A percentile compares a stretch with the other conserved stretches of the same genome.
Conservation (phyloP, 805 yeast genomes). For the Kluyveromyces dobzhanskii region DNA sequence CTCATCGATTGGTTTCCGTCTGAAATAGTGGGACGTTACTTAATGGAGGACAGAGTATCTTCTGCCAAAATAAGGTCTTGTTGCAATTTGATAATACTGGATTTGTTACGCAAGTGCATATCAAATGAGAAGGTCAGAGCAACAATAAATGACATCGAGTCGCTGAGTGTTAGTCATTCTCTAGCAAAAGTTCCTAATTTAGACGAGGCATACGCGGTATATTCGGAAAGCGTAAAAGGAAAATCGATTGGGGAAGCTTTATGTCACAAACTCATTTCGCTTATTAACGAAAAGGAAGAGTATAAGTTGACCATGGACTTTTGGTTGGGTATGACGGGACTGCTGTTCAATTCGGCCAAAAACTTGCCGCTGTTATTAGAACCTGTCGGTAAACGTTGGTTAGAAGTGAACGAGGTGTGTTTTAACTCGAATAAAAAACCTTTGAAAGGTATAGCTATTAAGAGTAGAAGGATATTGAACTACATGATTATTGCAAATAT, state of each 20-base stretch:
- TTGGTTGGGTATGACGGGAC: slow-evolving; percentile 24
- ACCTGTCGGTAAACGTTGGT: slow-evolving; percentile 13
- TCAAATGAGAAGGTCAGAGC: slow-evolving; percentile 6
- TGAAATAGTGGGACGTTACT: slow-evolving; percentile 19
- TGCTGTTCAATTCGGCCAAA: slow-evolving; percentile 15
- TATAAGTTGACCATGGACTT: slow-evolving; percentile 22
- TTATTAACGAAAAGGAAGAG: slow-evolving; percentile 13
- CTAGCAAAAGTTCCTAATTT: background rate
- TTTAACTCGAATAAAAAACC: slow-evolving; percentile 8
- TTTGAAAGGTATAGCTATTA: slow-evolving; percentile 15
- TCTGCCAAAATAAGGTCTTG: slow-evolving; percentile 14
- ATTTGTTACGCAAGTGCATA: slow-evolving; percentile 17
- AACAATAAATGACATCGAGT: background rate
- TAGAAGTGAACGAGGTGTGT: slow-evolving; percentile 13
- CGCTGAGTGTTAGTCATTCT: background rate
- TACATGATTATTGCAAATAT: slow-evolving; percentile 13
- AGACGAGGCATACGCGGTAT: background rate
- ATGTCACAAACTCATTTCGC: slow-evolving; percentile 11
- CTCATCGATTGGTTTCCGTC: slow-evolving; percentile 20
- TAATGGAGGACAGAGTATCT: slow-evolving; percentile 14
- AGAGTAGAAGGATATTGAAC: slow-evolving; percentile 23
- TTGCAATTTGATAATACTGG: slow-evolving; percentile 17
- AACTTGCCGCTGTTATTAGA: slow-evolving; percentile 6
- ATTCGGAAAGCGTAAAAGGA: background rate
- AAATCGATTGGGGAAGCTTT: slow-evolving; percentile 15